Base-by-base conservation (phyloP, 257 asterid species). In the Salvia splendens region DNA sequence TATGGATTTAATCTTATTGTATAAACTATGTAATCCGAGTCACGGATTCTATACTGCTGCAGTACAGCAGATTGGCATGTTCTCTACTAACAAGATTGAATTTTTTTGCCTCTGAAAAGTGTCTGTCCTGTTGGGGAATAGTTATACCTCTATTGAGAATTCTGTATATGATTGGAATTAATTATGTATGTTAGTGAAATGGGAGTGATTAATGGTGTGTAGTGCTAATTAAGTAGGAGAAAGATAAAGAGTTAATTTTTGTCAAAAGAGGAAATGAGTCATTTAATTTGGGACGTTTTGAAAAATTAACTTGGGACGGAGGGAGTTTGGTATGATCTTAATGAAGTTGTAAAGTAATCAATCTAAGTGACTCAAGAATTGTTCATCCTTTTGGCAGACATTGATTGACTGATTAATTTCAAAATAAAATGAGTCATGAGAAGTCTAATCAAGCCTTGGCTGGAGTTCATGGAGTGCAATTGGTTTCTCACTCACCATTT, bases 391-490 rank as follows among this genome's bases (percentile, higher is more conserved):
- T 70, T 65, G 92, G 92, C 87, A 81, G 68, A 85, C 95, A 82
- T 76, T 42, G 24, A 53, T 68, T 53, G 46, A 28, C 74, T 71
- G 88, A 73, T 77, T 83, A 87, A 75, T 83, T 89, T 91, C 86
- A 87, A 48, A 30, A 32, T 30, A 47, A 36, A 42, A 89, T 88
- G 97, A 71, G 59, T 86, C 73, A 80, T 48, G 85, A 86, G 73
- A 79, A 64, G 61, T 79, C 85, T 71, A 78, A 79, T 69, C 75
- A 65, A 63, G 75, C 80, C 77, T 79, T 91, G 54, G 70, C 73
- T 12, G 95, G 95, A 66, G 74, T 84, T 14, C 86, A 90, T 75
- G 96, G 92, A 65, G 78, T 86, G 63, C 92, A 79, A 70, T 68
- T 91, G 83, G 81, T 78, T 64, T 79, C 96, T 74, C 87, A 79